Evolutionary conservation across 306 rosid genomes (phyloP), one percentile per base, ranked within the genome.

Genomic region (Lathyrus oleraceus): DNA sequence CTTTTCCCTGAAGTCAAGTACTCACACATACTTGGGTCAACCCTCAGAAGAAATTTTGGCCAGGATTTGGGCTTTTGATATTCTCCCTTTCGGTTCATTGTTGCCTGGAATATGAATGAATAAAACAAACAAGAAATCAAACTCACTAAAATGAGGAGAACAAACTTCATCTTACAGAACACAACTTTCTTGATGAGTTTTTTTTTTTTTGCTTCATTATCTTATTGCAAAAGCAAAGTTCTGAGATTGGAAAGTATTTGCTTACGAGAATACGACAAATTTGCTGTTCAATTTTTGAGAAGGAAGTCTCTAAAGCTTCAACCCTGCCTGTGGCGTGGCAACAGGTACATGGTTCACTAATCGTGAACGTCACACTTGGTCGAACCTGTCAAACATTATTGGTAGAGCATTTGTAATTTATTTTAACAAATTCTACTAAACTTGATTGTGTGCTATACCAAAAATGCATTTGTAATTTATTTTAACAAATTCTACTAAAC

Each of bases 261-360:
- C 96, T 88, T 83, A 94, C 97, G 53, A 94, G 92, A 72, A 81
- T 65, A 76, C 94, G 87, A 75, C 92, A 84, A 64, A 94, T 86
- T 89, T 94, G 95, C 80, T 88, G 96, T 86, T 94, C 99, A 69
- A 94, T 94, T 80, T 94, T 94, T 16, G 96, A 91, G 86, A 88
- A 94, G 51, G 92, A 87, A 2, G 99, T 94, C 82, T 94, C 97
- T 61, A 94, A 70, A 66, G 97, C 97, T 88, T 94, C 99, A 47
- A 94, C 95, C 84, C 99, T 88, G 71, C 99, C 99, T 27, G 97
- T 87, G 74, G 89, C 97, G 68, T 94, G 97, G 86, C 99, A 91
- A 75, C 95, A 86, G 54, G 82, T 15, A 75, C 97, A 94, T 38
- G 99, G 97, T 77, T 94, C 99, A 79, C 97, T 91, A 59, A 94